Evolutionary conservation across 805 yeast species (phyloP).

Genomic region (Myxozyma neglecta): DNA sequence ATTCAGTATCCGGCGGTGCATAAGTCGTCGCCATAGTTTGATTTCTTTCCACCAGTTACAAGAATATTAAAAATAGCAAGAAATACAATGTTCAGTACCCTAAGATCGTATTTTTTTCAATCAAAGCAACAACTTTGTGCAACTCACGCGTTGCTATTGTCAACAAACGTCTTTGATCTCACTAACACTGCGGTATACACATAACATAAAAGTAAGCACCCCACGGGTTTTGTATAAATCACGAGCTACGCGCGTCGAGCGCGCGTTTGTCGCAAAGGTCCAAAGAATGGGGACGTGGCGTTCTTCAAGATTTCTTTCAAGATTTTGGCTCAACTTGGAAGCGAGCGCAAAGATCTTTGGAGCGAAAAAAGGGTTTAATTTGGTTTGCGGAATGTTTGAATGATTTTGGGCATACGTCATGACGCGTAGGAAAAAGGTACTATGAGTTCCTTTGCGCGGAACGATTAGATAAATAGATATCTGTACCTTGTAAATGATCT

Average conservation of each 20-base stretch:
- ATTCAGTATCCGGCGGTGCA: constrained; percentile 4
- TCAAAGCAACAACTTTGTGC: background rate
- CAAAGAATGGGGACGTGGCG: background rate
- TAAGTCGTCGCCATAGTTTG: background rate
- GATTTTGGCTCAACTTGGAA: no score
- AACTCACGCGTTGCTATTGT: background rate
- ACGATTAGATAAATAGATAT: no score
- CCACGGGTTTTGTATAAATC: background rate
- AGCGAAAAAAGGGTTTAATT: no score
- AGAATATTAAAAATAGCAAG: background rate
- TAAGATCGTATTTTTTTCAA: no score
- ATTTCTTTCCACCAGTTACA: background rate
- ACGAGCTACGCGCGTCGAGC: constrained; percentile 1
- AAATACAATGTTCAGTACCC: no score
- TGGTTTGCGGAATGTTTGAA: no score
- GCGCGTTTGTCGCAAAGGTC: background rate
- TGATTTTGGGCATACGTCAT: no score
- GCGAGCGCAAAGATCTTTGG: no score
- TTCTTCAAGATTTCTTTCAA: background rate
- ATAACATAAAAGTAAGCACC: background rate
- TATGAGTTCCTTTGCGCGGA: no score
- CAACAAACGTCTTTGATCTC: background rate
- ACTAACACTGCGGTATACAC: background rate
- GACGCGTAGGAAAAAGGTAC: no score
- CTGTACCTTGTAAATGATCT: no score